phyloP scores from a whole-genome alignment of 2,329 filamentous ascomycete species.

The Stachybotrys echinatus region DNA sequence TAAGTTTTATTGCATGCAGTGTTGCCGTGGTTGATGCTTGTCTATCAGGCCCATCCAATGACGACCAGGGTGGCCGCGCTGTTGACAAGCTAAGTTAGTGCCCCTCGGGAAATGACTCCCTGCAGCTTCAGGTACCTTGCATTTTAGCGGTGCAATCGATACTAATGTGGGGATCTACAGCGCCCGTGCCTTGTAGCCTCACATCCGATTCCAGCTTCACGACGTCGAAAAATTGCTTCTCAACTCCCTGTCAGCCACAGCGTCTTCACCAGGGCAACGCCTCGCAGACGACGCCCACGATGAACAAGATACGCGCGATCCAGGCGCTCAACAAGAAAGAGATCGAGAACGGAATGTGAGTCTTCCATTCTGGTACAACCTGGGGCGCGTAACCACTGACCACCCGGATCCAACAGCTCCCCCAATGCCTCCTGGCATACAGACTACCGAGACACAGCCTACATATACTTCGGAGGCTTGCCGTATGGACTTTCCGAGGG shows the following conservation, averaged over 20 bases:
- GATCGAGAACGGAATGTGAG: constrained; percentile 79
- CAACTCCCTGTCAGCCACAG: too few species aligned
- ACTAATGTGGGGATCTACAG: background rate
- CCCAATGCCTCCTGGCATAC: constrained; percentile 92
- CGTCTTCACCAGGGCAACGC: too few species aligned
- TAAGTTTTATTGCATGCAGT: too few species aligned
- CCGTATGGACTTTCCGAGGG: constrained; percentile 92
- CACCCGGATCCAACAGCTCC: constrained; percentile 41
- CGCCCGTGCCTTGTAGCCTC: constrained; percentile 11
- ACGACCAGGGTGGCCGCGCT: background rate
- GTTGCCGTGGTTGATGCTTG: background rate
- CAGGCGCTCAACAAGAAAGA: constrained; percentile 91
- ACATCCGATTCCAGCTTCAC: too few species aligned
- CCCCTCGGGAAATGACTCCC: background rate
- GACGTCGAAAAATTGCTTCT: too few species aligned
- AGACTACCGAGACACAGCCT: constrained; percentile 96
- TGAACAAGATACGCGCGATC: constrained; percentile 93
- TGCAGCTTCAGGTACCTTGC: background rate
- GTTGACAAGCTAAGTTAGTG: background rate
- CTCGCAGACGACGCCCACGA: constrained; percentile 39
- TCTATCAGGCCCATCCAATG: background rate
- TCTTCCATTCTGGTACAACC: constrained; percentile 13
- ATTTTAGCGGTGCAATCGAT: background rate
- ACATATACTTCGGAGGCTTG: constrained; percentile 91
- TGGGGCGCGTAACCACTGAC: constrained; percentile 14